Evolutionary conservation across 805 yeast species (phyloP).

Genomic region (Debaryomyces castellii): DNA sequence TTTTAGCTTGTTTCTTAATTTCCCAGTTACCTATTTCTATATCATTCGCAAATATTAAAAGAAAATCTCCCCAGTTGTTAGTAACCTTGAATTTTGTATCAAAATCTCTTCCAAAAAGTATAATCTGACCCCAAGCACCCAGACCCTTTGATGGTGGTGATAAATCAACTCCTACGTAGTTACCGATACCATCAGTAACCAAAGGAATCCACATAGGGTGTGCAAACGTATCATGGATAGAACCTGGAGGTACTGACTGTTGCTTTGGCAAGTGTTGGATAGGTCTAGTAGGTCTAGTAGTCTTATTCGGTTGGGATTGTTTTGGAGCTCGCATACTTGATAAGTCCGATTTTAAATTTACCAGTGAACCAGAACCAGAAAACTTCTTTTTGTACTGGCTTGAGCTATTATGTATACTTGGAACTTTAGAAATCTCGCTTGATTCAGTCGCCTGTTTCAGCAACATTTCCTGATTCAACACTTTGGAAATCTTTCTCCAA

Average conservation of each 20-base stretch:
- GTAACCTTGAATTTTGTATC: conserved; percentile 88
- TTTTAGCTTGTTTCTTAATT: conserved; percentile 56
- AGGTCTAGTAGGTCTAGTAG: background rate
- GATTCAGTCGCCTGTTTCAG: conserved; percentile 19
- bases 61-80: conserved; percentile 84
- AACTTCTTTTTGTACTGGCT: conserved; percentile 13
- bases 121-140: conserved; percentile 81
- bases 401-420: conserved; percentile 15
- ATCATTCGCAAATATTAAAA: conserved; percentile 81
- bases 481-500: conserved; percentile 76
- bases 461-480: conserved; percentile 23
- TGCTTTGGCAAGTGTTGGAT: conserved; percentile 37
- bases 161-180: conserved; percentile 87
- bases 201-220: conserved; percentile 91
- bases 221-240: conserved; percentile 76
- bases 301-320: background rate
- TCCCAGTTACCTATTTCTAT: conserved; percentile 80
- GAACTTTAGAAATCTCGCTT: conserved; percentile 21
- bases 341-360: background rate
- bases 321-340: conserved; percentile 9
- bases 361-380: conserved; percentile 9
- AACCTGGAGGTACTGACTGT: conserved; percentile 74
- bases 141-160: conserved; percentile 61
- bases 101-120: conserved; percentile 89
- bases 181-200: conserved; percentile 84